These are phyloP conservation scores for Panaeolus cyanescens DNA, from an alignment of 768 basidiomycete species.

Conservation along the genomic window DNA sequence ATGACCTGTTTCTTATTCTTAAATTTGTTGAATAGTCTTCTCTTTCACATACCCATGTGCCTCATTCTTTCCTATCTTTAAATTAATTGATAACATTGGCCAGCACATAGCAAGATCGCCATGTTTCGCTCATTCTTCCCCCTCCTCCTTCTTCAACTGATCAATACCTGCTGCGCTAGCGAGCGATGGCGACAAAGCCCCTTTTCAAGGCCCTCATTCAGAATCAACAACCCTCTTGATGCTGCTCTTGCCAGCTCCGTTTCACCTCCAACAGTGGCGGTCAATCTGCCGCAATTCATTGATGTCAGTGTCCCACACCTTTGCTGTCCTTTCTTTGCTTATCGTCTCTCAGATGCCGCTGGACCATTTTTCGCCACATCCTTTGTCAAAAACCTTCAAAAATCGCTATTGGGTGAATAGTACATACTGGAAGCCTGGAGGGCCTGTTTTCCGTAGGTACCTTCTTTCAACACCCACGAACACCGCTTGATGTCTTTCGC, in stretches of 20 bases:
- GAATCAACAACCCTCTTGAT: background rate
- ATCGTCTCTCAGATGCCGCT: conserved; percentile 38
- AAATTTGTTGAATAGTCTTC: background rate
- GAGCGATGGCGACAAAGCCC: background rate
- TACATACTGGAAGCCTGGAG: conserved; percentile 47
- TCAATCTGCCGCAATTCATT: background rate
- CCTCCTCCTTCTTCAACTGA: background rate
- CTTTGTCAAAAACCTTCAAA: conserved; percentile 34
- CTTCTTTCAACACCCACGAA: background rate
- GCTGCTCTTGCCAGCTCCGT: background rate
- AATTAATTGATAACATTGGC: background rate
- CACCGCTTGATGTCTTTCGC: background rate
- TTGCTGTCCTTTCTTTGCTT: background rate
- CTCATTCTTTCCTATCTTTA: background rate
- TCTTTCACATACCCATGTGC: background rate
- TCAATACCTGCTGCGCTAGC: background rate
- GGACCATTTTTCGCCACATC: conserved; percentile 41
- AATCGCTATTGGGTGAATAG: conserved; percentile 54
- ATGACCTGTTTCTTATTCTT: background rate
- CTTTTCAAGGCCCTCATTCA: background rate
- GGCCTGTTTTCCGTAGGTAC: conserved; percentile 49
- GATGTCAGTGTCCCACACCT: background rate
- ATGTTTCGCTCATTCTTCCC: background rate
- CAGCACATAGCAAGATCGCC: background rate
- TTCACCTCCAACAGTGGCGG: background rate